phyloP scores from a whole-genome alignment of 768 basidiomycete genomes.

The Suillus subluteus region DNA sequence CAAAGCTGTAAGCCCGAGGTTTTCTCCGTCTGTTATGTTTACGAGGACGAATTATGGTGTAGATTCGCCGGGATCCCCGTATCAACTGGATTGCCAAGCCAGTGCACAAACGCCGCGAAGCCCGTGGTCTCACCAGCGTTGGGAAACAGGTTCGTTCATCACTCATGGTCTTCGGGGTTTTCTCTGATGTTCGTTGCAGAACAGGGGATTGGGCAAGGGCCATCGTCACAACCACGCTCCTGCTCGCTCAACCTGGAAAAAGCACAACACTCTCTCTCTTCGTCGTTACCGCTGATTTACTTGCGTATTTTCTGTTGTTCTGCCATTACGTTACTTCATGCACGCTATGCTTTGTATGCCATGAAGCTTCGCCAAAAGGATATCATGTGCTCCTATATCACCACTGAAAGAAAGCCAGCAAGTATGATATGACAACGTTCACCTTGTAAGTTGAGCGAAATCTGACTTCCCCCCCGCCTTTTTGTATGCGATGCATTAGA shows the following conservation, averaged over 20 bases:
- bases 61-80: constrained; percentile 93
- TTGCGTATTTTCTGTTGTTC: constrained; percentile 7
- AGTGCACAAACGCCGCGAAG: constrained; percentile 98
- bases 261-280: constrained; percentile 95
- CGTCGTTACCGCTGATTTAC: constrained; percentile 76
- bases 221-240: constrained; percentile 93
- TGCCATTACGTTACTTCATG: constrained; percentile 29
- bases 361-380: constrained; percentile 17
- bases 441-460: too few relatives aligned
- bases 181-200: constrained; percentile 48
- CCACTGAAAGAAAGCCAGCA: too few relatives aligned
- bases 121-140: constrained; percentile 94
- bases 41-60: constrained; percentile 20
- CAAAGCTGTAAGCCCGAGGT: constrained; percentile 72
- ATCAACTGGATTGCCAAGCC: constrained; percentile 99
- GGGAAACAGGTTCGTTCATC: constrained; percentile 83
- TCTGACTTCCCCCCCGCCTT: too few relatives aligned
- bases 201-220: constrained; percentile 97
- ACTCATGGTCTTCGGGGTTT: background rate
- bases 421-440: too few relatives aligned
- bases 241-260: constrained; percentile 91
- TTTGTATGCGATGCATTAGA: too few relatives aligned
- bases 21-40: constrained; percentile 1
- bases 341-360: constrained; percentile 29
- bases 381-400: background rate